A percentile compares a stretch with the other conserved stretches of the same genome.
phyloP scores from a whole-genome alignment of 2,329 filamentous ascomycete species.

The Trichoderma sp. region DNA sequence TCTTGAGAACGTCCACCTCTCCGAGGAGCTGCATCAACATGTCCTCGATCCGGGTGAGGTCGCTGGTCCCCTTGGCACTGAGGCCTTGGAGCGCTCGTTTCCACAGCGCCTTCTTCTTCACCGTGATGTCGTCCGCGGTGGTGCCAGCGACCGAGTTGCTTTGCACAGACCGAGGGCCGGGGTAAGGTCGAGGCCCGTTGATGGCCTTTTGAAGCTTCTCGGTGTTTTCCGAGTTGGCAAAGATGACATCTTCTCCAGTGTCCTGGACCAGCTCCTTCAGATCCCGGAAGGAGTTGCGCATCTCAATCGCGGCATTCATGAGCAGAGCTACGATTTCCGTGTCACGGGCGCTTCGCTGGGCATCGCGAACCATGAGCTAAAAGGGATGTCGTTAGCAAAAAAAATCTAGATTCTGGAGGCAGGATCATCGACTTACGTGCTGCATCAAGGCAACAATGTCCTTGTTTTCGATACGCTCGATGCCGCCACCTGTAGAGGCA shows the following conservation, averaged over 20 bases:
- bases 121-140: slow-evolving; percentile 56
- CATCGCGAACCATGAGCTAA: slow-evolving; percentile 89
- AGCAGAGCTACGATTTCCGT: slow-evolving; percentile 95
- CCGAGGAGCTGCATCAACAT: slow-evolving; percentile 90
- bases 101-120: slow-evolving; percentile 92
- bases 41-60: slow-evolving; percentile 84
- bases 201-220: slow-evolving; percentile 82
- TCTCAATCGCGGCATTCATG: slow-evolving; percentile 90
- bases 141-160: slow-evolving; percentile 59
- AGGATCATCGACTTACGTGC: slow-evolving; percentile 60
- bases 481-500: slow-evolving; percentile 79
- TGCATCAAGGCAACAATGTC: slow-evolving; percentile 98
- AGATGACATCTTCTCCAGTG: slow-evolving; percentile 80
- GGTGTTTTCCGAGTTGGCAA: slow-evolving; percentile 84
- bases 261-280: slow-evolving; percentile 91
- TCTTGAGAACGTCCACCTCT: slow-evolving; percentile 84
- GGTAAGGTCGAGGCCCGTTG: slow-evolving; percentile 82
- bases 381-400: not conserved
- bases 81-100: slow-evolving; percentile 89
- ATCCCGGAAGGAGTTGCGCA: slow-evolving; percentile 94
- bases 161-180: slow-evolving; percentile 64
- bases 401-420: too few relatives aligned
- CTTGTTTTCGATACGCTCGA: slow-evolving; percentile 91
- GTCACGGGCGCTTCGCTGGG: slow-evolving; percentile 91
- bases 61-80: slow-evolving; percentile 82